A percentile compares a stretch with the other conserved stretches of the same genome.
These are phyloP conservation scores for Neurospora sp. DNA, from an alignment of 495 filamentous ascomycete species.

Conservation along the genomic window DNA sequence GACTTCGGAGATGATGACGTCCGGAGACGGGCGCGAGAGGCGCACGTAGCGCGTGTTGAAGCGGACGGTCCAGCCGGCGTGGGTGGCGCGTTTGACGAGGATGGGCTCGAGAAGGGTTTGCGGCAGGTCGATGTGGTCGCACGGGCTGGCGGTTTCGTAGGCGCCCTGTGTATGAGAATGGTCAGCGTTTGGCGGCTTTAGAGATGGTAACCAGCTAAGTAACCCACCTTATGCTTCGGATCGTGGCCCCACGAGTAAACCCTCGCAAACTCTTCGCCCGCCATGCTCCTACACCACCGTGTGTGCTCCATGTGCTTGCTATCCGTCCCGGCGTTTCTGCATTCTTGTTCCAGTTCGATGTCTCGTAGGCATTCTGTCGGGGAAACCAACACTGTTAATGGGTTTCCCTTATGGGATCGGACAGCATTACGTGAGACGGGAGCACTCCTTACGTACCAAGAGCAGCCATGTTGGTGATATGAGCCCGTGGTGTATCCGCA, in stretches of 20 bases:
- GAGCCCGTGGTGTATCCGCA: slow-evolving; percentile 43
- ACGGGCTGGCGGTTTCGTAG: slow-evolving; percentile 42
- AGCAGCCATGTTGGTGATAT: slow-evolving; percentile 41
- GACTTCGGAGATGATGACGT: slow-evolving; percentile 28
- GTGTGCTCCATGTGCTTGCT: slow-evolving; percentile 39
- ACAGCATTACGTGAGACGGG: not conserved
- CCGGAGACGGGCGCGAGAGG: slow-evolving; percentile 17
- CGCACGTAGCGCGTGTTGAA: slow-evolving; percentile 33
- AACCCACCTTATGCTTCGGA: slow-evolving; percentile 29
- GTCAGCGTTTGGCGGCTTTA: slow-evolving; percentile 1
- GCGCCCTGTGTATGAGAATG: slow-evolving; percentile 29
- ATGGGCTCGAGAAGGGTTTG: slow-evolving; percentile 45
- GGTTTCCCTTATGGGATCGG: not conserved
- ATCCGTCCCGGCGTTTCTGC: slow-evolving; percentile 22
- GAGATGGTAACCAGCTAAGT: not conserved
- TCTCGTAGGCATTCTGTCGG: slow-evolving; percentile 39
- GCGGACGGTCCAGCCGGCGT: slow-evolving; percentile 31
- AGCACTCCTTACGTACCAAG: slow-evolving; percentile 8
- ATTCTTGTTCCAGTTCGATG: slow-evolving; percentile 37
- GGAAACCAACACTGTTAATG: not conserved
- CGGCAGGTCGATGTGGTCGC: slow-evolving; percentile 36
- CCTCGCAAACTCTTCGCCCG: slow-evolving; percentile 43
- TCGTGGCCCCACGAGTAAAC: slow-evolving; percentile 46
- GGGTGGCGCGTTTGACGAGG: slow-evolving; percentile 33
- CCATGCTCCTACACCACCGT: slow-evolving; percentile 45